Evolutionary conservation across 441 rosid species (phyloP).

Genomic region (Populus hybrid): DNA sequence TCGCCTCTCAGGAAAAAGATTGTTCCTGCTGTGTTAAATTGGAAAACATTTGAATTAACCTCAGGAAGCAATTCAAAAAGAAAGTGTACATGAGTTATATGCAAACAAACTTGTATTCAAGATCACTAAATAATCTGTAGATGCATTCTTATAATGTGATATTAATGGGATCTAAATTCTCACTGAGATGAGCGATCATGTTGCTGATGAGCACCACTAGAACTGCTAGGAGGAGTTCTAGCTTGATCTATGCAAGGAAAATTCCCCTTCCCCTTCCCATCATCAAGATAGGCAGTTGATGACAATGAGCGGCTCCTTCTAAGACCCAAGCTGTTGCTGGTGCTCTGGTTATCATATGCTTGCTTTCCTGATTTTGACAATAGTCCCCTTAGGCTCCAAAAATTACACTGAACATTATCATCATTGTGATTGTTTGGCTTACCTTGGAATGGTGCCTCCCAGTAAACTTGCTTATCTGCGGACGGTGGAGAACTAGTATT

Average conservation of each 20-base stretch:
- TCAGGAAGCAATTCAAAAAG: not conserved
- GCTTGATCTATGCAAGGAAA: conserved; percentile 35
- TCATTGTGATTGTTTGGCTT: conserved; percentile 30
- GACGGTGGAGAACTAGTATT: conserved; percentile 31
- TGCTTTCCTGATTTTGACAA: conserved; percentile 52
- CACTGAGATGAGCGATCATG: conserved; percentile 52
- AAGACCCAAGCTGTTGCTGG: conserved; percentile 42
- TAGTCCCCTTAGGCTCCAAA: conserved; percentile 32
- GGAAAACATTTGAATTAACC: conserved; percentile 17
- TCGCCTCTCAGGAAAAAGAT: conserved; percentile 48
- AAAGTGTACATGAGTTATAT: not conserved
- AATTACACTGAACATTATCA: conserved; percentile 34
- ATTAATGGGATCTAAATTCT: conserved; percentile 21
- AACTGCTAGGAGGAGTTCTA: conserved; percentile 38
- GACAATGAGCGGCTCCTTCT: conserved; percentile 84
- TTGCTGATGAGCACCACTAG: conserved; percentile 30
- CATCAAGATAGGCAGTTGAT: conserved; percentile 59
- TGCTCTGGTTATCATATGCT: conserved; percentile 41
- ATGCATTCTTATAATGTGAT: not conserved
- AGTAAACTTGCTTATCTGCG: conserved; percentile 43
- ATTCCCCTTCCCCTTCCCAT: conserved; percentile 40
- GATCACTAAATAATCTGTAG: not conserved
- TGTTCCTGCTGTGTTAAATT: conserved; percentile 28
- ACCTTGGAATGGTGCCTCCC: conserved; percentile 39
- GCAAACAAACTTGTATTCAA: not conserved